Evolutionary conservation across 495 filamentous ascomycete genomes (phyloP).

Genomic region (Ramalina intermedia): DNA sequence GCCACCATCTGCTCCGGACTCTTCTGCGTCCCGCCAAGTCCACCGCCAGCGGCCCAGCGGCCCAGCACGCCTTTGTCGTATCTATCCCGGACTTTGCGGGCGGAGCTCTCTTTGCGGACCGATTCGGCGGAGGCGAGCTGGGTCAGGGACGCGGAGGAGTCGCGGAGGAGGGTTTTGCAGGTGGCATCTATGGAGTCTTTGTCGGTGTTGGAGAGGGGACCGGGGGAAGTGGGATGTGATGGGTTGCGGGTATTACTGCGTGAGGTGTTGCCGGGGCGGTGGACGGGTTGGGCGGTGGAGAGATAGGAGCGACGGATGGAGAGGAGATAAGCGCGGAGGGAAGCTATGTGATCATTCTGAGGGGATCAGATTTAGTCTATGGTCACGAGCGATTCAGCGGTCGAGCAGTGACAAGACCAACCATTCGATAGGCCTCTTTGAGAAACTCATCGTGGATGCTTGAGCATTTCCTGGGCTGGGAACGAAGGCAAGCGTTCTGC

Average conservation of each 20-base stretch:
- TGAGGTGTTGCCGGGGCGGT: conserved; percentile 22
- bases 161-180: conserved; percentile 66
- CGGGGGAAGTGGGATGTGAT: conserved; percentile 18
- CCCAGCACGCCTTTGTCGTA: conserved; percentile 49
- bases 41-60: conserved; percentile 59
- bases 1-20: conserved; percentile 50
- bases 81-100: conserved; percentile 51
- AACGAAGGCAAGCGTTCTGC: conserved; percentile 34
- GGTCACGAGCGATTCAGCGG: not conserved
- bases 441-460: conserved; percentile 72
- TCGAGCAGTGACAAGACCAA: conserved; percentile 26
- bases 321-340: conserved; percentile 61
- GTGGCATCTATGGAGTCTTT: conserved; percentile 72
- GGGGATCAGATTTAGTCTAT: conserved; percentile 1
- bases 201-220: conserved; percentile 48
- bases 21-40: conserved; percentile 19
- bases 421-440: conserved; percentile 90
- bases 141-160: conserved; percentile 62
- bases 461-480: conserved; percentile 24
- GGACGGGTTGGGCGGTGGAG: conserved; percentile 48
- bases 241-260: conserved; percentile 21
- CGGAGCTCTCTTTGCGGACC: conserved; percentile 59
- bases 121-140: conserved; percentile 69
- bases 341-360: conserved; percentile 74
- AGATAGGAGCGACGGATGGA: conserved; percentile 84